Conservation (phyloP, 2,329 filamentous ascomycete species). For the Lachnum nothofagi region DNA sequence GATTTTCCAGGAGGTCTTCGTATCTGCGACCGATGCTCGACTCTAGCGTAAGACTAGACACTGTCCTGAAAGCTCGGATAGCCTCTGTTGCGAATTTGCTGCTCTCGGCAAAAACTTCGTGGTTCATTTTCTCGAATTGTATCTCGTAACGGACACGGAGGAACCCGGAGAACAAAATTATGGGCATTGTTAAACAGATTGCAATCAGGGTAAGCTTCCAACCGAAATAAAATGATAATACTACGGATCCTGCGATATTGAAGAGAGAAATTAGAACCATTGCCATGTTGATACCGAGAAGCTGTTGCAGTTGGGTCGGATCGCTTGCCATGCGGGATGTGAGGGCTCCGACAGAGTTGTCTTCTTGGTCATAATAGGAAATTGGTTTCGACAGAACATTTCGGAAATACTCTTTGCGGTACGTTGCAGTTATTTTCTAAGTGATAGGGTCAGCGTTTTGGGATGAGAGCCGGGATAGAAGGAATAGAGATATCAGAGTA, state of each 20-base stretch:
- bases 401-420: conserved; percentile 40
- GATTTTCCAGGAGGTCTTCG: conserved; percentile 38
- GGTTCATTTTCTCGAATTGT: conserved; percentile 51
- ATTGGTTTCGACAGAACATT: conserved; percentile 38
- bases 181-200: conserved; percentile 50
- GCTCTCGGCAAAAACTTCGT: conserved; percentile 52
- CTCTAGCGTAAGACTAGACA: conserved; percentile 55
- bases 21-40: conserved; percentile 47
- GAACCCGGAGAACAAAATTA: conserved; percentile 43
- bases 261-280: conserved; percentile 59
- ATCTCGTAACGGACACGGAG: conserved; percentile 46
- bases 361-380: conserved; percentile 37
- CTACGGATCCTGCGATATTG: conserved; percentile 57
- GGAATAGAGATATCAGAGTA: conserved; percentile 21
- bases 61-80: conserved; percentile 56
- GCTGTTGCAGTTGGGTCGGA: conserved; percentile 43
- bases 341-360: conserved; percentile 42
- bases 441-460: no score
- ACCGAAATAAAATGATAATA: conserved; percentile 63
- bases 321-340: conserved; percentile 42
- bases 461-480: conserved; percentile 1
- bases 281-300: conserved; percentile 43
- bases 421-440: conserved; percentile 30
- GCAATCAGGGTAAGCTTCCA: conserved; percentile 71
- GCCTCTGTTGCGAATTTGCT: conserved; percentile 58